Evolutionary conservation across 2,329 filamentous ascomycete genomes (phyloP).

Genomic region (Aspergillus costaricaensis): DNA sequence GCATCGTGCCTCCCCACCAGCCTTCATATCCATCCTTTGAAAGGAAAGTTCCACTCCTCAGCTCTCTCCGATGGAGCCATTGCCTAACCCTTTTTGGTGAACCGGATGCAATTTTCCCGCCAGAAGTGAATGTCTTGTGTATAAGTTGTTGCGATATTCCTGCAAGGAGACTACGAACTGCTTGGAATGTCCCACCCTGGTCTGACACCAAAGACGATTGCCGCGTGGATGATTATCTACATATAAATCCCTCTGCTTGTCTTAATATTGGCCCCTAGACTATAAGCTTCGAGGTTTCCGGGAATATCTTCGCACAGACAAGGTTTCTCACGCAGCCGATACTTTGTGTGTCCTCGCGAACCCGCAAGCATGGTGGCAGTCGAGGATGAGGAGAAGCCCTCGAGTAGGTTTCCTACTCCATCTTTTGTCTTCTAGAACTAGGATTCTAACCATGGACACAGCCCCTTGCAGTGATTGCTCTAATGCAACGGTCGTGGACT

Average conservation of each 20-base stretch:
- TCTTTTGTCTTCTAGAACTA: not conserved
- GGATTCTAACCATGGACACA: not conserved
- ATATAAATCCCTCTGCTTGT: not conserved
- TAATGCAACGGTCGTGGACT: slow-evolving; percentile 26
- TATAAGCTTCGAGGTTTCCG: not conserved
- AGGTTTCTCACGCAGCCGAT: not conserved
- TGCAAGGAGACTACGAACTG: not conserved
- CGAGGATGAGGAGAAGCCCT: not conserved
- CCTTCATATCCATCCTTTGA: not conserved
- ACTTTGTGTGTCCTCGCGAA: not conserved
- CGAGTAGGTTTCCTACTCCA: not conserved
- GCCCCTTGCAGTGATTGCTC: not conserved
- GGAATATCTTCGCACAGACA: too few species aligned
- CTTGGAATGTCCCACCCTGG: not conserved
- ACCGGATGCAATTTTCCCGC: not conserved
- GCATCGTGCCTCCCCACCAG: not conserved
- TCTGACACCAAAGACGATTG: not conserved
- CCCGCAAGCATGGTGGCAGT: not conserved
- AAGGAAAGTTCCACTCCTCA: not conserved
- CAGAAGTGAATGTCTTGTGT: not conserved
- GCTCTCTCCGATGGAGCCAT: not conserved
- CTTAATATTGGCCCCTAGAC: not conserved
- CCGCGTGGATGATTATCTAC: not conserved
- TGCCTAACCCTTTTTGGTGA: not conserved
- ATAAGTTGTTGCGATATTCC: not conserved